phyloP scores from a whole-genome alignment of 352 stramenopile genomes.

The Phytopythium kandeliae region DNA sequence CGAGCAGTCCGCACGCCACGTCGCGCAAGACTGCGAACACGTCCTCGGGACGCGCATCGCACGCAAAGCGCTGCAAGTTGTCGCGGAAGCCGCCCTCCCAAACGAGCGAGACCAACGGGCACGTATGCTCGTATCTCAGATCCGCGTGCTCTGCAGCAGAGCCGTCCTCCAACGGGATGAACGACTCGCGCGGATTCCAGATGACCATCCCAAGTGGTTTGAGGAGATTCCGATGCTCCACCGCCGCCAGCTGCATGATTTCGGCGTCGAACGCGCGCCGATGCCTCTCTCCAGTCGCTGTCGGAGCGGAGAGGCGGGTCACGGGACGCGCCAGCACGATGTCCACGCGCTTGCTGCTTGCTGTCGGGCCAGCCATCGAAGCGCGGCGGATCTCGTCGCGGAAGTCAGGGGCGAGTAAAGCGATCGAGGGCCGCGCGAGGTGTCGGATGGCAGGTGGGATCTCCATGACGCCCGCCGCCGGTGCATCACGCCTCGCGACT shows the following conservation, averaged over 20 bases:
- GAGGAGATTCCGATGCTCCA: not conserved
- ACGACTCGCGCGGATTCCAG: not conserved
- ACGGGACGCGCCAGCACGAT: not conserved
- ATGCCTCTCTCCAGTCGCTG: too few relatives aligned
- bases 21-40: not conserved
- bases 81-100: constrained; percentile 1
- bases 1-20: not conserved
- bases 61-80: not conserved
- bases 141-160: too few relatives aligned
- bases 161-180: too few relatives aligned
- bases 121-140: too few relatives aligned
- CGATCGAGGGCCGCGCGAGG: not conserved
- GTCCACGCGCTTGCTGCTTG: not conserved
- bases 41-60: not conserved
- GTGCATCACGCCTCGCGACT: too few relatives aligned
- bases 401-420: not conserved
- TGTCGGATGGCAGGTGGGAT: not conserved
- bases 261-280: not conserved
- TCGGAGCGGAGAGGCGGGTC: not conserved
- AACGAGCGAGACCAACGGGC: not conserved
- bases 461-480: not conserved
- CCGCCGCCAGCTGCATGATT: not conserved
- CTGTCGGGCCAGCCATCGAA: not conserved
- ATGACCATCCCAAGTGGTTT: not conserved
- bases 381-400: not conserved